Evolutionary conservation across 257 asterid species (phyloP), one percentile per base, ranked within the genome.

Genomic region (Ophiorrhiza pumila): DNA sequence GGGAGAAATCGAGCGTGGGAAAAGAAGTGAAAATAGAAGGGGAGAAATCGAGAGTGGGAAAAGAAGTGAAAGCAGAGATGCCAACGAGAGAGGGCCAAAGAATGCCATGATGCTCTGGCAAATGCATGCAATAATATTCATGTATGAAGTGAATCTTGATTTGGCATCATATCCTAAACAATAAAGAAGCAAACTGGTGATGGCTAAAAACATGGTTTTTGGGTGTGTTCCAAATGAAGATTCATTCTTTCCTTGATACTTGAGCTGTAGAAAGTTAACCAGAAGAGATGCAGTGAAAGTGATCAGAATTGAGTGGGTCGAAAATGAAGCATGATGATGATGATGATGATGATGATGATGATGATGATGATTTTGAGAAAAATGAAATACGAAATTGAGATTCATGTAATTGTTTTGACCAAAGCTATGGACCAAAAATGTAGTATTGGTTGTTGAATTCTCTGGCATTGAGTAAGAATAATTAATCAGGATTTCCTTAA

Each of bases 161-260:
- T 14, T 20, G 32, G 46, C 31, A 11, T 72, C 60, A 49, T 46
- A 45, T 1, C 37, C 65, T 17, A 60, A 4, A 13, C 56, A 59
- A 49, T 72, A 60, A 11, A 34, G 3, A 8, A 60, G n/a, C 69
- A 72, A 23, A 52, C 64, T 23, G 0, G 60, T 4, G 23, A 72
- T 34, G 0, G 71, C 70, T 2, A 35, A 23, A 17, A 22, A 72
- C 76, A 46, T 72, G 52, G 62, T 61, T 22, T 25, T 7, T 11
- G 76, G 76, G 14, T 72, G 76, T 18, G 39, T 72, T 61, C 46
- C 61, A 17, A 72, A 72, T 8, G 62, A 62, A 4, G 76, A 60
- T 31, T 72, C 39, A 7, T 18, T n/a, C 35, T 72, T 72, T 1
- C 52, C 61, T 20, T 72, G 39, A 20, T 46, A 72, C 10, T 59